A percentile compares a stretch with the other conserved stretches of the same genome.
Conservation (phyloP, 2,329 filamentous ascomycete genomes). For the Plectosphaerella sp. region DNA sequence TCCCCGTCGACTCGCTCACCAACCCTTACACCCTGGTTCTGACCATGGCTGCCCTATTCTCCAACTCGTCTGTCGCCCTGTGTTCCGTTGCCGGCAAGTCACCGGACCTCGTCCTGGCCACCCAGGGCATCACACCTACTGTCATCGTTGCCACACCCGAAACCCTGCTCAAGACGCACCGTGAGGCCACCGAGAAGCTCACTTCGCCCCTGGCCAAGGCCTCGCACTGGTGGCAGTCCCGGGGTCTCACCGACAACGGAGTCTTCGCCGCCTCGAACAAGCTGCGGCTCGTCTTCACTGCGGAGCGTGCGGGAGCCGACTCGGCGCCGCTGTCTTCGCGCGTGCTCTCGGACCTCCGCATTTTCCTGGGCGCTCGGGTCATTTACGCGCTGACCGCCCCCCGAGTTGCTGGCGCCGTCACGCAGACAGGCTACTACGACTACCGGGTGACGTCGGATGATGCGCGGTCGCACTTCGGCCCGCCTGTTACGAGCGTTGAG, state of each 20-base stretch:
- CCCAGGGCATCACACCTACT: slow-evolving; percentile 72
- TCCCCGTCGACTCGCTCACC: slow-evolving; percentile 78
- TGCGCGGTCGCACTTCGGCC: slow-evolving; percentile 67
- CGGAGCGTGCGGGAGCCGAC: slow-evolving; percentile 63
- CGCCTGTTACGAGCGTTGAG: slow-evolving; percentile 76
- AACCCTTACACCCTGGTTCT: slow-evolving; percentile 75
- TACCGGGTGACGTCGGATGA: slow-evolving; percentile 56
- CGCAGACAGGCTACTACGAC: slow-evolving; percentile 83
- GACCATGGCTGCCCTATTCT: slow-evolving; percentile 77
- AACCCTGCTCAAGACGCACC: slow-evolving; percentile 65
- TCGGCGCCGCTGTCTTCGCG: slow-evolving; percentile 62
- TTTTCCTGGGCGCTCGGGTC: slow-evolving; percentile 75
- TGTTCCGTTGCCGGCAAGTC: slow-evolving; percentile 79
- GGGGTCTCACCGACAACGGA: slow-evolving; percentile 64
- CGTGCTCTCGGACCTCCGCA: slow-evolving; percentile 73
- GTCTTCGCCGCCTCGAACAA: slow-evolving; percentile 71
- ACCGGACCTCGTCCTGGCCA: slow-evolving; percentile 68
- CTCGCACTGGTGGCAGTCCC: slow-evolving; percentile 68
- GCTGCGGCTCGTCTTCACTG: slow-evolving; percentile 75
- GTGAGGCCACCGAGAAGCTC: slow-evolving; percentile 53
- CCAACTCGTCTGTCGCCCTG: slow-evolving; percentile 79
- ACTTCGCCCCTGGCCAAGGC: slow-evolving; percentile 60
- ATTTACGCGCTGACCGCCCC: slow-evolving; percentile 81
- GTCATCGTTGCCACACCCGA: slow-evolving; percentile 74
- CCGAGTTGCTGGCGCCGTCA: slow-evolving; percentile 82